Evolutionary conservation across 2,329 filamentous ascomycete species (phyloP).

Genomic region (Hypoxylon sp.): DNA sequence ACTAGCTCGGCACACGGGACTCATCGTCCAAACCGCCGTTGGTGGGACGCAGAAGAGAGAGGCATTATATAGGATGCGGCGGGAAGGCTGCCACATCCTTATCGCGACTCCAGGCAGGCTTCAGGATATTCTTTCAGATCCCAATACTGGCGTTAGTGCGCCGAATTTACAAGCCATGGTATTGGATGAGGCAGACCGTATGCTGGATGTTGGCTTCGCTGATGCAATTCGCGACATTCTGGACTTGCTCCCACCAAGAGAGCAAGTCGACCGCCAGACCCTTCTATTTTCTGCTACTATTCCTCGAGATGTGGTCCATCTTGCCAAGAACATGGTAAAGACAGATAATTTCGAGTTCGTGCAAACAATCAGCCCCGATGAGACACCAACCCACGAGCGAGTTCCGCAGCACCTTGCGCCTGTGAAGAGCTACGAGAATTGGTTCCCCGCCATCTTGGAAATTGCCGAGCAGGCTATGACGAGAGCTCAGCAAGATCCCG

Average conservation of each 20-base stretch:
- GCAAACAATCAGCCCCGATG: constrained; percentile 86
- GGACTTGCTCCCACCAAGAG: constrained; percentile 72
- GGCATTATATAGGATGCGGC: constrained; percentile 77
- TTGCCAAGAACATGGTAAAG: constrained; percentile 85
- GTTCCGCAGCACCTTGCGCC: constrained; percentile 85
- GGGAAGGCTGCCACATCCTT: constrained; percentile 87
- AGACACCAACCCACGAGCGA: constrained; percentile 85
- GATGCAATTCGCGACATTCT: constrained; percentile 75
- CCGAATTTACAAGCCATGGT: constrained; percentile 92
- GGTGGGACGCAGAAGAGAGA: constrained; percentile 85
- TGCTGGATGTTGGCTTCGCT: constrained; percentile 94
- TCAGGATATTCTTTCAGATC: constrained; percentile 82
- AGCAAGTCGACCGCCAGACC: constrained; percentile 82
- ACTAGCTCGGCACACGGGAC: constrained; percentile 74
- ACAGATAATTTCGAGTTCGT: constrained; percentile 86
- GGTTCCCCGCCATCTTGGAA: constrained; percentile 83
- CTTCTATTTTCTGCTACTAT: constrained; percentile 97
- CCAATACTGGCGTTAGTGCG: constrained; percentile 73
- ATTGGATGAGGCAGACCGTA: constrained; percentile 96
- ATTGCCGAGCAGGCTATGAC: constrained; percentile 74
- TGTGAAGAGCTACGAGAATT: constrained; percentile 79
- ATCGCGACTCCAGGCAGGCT: constrained; percentile 92
- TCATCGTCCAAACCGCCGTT: constrained; percentile 83
- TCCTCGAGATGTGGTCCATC: constrained; percentile 82
- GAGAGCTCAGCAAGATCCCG: constrained; percentile 58